These are phyloP conservation scores for Schrenkiella parvula DNA, from an alignment of 345 rosid genomes.

Conservation along the genomic window DNA sequence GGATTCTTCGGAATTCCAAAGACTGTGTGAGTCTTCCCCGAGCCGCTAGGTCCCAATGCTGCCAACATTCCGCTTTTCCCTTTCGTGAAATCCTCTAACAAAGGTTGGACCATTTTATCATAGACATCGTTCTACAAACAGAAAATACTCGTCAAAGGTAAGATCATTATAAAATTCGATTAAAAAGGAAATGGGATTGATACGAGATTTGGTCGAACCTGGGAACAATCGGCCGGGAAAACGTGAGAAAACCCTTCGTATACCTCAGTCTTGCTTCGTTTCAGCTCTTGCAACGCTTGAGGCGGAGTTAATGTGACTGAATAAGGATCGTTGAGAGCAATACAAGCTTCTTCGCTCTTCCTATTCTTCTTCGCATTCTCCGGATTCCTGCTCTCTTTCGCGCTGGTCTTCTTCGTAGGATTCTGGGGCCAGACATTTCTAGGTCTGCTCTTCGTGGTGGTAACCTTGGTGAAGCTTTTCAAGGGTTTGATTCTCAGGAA, in stretches of 20 bases:
- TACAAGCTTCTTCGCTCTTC: slow-evolving; percentile 39
- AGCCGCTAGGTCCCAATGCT: slow-evolving; percentile 86
- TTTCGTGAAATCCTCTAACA: slow-evolving; percentile 66
- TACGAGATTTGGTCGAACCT: slow-evolving; percentile 38
- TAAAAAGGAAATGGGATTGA: neutral
- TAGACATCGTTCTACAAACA: slow-evolving; percentile 57
- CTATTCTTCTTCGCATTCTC: slow-evolving; percentile 36
- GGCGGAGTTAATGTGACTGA: slow-evolving; percentile 74
- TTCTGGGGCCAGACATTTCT: slow-evolving; percentile 68
- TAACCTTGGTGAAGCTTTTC: slow-evolving; percentile 1
- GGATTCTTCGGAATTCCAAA: slow-evolving; percentile 70
- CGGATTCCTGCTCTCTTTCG: slow-evolving; percentile 27
- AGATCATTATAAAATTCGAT: neutral
- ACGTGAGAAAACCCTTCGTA: slow-evolving; percentile 86
- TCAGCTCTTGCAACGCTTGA: slow-evolving; percentile 49
- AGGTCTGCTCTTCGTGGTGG: slow-evolving; percentile 27
- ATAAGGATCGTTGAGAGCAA: slow-evolving; percentile 43
- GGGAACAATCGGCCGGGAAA: slow-evolving; percentile 59
- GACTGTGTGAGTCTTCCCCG: slow-evolving; percentile 90
- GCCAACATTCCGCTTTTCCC: slow-evolving; percentile 89
- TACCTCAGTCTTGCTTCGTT: slow-evolving; percentile 66
- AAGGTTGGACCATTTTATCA: slow-evolving; percentile 62
- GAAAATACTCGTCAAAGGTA: neutral
- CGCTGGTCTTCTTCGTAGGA: slow-evolving; percentile 40
- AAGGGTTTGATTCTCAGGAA: slow-evolving; percentile 62